These are phyloP conservation scores for Zygoascus flipseniorum DNA, from an alignment of 805 yeast species.

Conservation along the genomic window DNA sequence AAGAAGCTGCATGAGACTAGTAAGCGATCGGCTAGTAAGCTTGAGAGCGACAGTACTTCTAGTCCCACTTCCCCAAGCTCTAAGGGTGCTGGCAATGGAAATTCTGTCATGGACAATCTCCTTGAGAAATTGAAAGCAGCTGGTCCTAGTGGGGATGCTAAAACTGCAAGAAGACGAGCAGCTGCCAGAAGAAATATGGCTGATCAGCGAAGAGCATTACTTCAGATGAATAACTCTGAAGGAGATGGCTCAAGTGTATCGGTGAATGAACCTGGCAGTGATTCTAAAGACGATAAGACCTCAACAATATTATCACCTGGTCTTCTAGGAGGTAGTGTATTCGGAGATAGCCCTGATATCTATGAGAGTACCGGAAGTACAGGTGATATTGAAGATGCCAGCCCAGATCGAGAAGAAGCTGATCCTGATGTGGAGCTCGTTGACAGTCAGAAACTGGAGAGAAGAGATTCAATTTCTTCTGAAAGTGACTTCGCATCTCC, in stretches of 20 bases:
- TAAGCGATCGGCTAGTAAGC: slow-evolving; percentile 18
- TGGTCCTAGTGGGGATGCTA: slow-evolving; percentile 69
- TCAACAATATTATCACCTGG: background rate
- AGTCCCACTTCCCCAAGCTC: slow-evolving; percentile 23
- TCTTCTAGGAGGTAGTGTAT: background rate
- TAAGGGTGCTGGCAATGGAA: background rate
- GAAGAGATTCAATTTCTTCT: background rate
- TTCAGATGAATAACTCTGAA: slow-evolving; percentile 14
- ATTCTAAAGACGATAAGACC: background rate
- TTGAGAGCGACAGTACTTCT: slow-evolving; percentile 6
- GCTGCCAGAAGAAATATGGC: slow-evolving; percentile 56
- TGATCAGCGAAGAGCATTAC: slow-evolving; percentile 29
- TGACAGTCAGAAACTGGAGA: background rate
- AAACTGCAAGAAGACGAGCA: slow-evolving; percentile 75
- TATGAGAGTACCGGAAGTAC: background rate
- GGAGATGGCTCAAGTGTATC: background rate
- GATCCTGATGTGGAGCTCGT: background rate
- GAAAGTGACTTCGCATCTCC: background rate
- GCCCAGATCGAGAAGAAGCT: background rate
- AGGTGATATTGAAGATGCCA: background rate
- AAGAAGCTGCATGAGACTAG: slow-evolving; percentile 50
- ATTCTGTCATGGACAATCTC: slow-evolving; percentile 73
- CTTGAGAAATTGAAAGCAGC: slow-evolving; percentile 82
- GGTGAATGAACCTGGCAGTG: background rate
- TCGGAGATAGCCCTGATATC: background rate